phyloP scores from a whole-genome alignment of 2,329 filamentous ascomycete species.

The Alternaria sp. region DNA sequence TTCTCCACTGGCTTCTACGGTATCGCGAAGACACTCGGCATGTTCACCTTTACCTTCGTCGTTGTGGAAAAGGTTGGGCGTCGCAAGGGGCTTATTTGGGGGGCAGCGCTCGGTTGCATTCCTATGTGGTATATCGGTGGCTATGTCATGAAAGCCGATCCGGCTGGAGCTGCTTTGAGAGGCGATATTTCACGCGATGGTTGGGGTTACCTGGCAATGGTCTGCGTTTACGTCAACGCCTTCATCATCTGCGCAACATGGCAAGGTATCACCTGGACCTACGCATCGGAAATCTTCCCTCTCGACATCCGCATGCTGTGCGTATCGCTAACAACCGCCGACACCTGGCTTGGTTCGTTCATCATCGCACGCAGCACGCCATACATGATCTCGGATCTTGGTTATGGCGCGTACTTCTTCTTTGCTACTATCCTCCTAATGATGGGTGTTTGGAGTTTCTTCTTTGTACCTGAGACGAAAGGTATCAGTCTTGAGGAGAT shows the following conservation, averaged over 20 bases:
- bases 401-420: constrained; percentile 53
- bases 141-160: constrained; percentile 63
- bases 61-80: constrained; percentile 53
- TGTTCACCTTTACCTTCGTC: constrained; percentile 51
- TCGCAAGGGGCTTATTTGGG: constrained; percentile 56
- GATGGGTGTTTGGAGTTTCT: constrained; percentile 45
- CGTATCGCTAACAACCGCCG: constrained; percentile 50
- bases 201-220: constrained; percentile 63
- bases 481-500: constrained; percentile 44
- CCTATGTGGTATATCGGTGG: constrained; percentile 63
- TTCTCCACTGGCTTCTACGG: constrained; percentile 64
- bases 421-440: constrained; percentile 42
- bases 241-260: constrained; percentile 60
- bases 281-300: constrained; percentile 60
- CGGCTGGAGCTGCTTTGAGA: constrained; percentile 53
- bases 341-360: constrained; percentile 52
- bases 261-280: constrained; percentile 55
- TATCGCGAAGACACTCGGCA: constrained; percentile 50
- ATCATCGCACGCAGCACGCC: constrained; percentile 52
- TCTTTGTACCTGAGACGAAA: constrained; percentile 46
- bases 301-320: constrained; percentile 53
- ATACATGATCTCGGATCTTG: constrained; percentile 49
- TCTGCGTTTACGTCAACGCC: constrained; percentile 64
- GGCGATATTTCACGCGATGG: constrained; percentile 56
- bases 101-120: constrained; percentile 58